These are phyloP conservation scores for Blastobotrys malaysiensis DNA, from an alignment of 1,139 yeast species.

Conservation along the genomic window DNA sequence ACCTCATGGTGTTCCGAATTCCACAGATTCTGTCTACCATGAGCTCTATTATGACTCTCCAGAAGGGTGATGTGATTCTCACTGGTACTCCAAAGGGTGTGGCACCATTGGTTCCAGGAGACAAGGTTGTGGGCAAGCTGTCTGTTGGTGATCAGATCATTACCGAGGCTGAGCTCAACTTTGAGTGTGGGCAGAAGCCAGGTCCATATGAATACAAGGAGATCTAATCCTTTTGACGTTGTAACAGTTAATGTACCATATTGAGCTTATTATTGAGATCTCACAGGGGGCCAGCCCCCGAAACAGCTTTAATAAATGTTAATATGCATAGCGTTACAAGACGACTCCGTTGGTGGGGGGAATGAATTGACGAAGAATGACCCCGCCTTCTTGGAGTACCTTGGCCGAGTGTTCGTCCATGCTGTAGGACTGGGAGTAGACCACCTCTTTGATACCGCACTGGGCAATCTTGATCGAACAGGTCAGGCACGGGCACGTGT, in stretches of 20 bases:
- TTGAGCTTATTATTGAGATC: too few species aligned
- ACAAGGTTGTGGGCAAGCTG: slow-evolving; percentile 59
- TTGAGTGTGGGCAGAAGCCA: slow-evolving; percentile 61
- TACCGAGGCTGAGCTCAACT: slow-evolving; percentile 45
- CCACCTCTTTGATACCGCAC: slow-evolving; percentile 87
- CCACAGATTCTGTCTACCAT: slow-evolving; percentile 74
- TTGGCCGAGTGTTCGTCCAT: slow-evolving; percentile 76
- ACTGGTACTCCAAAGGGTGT: slow-evolving; percentile 99
- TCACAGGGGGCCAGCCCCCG: too few species aligned
- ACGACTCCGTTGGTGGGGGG: slow-evolving; percentile 45
- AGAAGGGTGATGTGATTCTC: slow-evolving; percentile 83
- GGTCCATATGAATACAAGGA: slow-evolving; percentile 64
- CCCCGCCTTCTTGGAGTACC: slow-evolving; percentile 71
- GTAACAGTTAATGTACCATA: too few species aligned
- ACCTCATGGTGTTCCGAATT: slow-evolving; percentile 83
- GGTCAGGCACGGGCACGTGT: slow-evolving; percentile 95
- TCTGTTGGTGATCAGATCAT: slow-evolving; percentile 51
- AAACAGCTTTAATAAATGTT: too few species aligned
- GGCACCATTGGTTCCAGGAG: slow-evolving; percentile 75
- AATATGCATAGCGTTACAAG: slow-evolving; percentile 2
- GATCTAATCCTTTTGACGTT: slow-evolving; percentile 13
- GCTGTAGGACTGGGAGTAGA: slow-evolving; percentile 84
- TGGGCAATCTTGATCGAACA: slow-evolving; percentile 94
- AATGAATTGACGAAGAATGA: slow-evolving; percentile 64
- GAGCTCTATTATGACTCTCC: slow-evolving; percentile 82